A percentile compares a stretch with the other conserved stretches of the same genome.
Evolutionary conservation across 306 rosid genomes (phyloP).

Genomic region (Malus sieversii): DNA sequence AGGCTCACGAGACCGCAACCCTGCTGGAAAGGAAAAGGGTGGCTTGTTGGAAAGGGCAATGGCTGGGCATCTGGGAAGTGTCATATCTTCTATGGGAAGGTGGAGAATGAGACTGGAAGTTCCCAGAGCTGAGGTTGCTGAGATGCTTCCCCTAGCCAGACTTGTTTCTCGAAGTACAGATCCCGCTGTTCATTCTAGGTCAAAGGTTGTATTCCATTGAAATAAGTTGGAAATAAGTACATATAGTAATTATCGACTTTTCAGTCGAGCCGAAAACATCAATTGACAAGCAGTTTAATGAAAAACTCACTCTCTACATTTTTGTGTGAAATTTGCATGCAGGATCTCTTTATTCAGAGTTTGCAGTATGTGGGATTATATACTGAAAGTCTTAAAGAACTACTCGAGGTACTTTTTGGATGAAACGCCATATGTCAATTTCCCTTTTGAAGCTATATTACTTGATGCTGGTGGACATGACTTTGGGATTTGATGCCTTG

Average conservation of each 20-base stretch:
- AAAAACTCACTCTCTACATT: slow-evolving; percentile 16
- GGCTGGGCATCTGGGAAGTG: slow-evolving; percentile 75
- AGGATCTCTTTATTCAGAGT: slow-evolving; percentile 78
- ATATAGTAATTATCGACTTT: not conserved
- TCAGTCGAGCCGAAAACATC: slow-evolving; percentile 1
- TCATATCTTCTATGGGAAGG: slow-evolving; percentile 91
- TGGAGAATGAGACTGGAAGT: slow-evolving; percentile 97
- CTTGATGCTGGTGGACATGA: slow-evolving; percentile 16
- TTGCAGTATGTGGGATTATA: slow-evolving; percentile 71
- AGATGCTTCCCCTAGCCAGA: slow-evolving; percentile 96
- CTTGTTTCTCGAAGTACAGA: slow-evolving; percentile 79
- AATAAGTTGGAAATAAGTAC: slow-evolving; percentile 13
- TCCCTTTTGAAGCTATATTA: slow-evolving; percentile 8
- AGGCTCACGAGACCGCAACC: slow-evolving; percentile 56
- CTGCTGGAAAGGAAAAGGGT: slow-evolving; percentile 43
- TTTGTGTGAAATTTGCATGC: slow-evolving; percentile 31
- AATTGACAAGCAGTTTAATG: not conserved
- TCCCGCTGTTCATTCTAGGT: slow-evolving; percentile 78
- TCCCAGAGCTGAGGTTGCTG: slow-evolving; percentile 78
- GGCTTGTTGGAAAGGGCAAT: slow-evolving; percentile 43
- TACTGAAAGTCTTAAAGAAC: slow-evolving; percentile 41
- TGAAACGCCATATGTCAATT: slow-evolving; percentile 5
- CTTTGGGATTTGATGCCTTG: not conserved
- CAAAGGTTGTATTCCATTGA: slow-evolving; percentile 59
- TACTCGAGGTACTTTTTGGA: slow-evolving; percentile 64